phyloP scores from a whole-genome alignment of 805 yeast species.

The Pichia heedii region DNA sequence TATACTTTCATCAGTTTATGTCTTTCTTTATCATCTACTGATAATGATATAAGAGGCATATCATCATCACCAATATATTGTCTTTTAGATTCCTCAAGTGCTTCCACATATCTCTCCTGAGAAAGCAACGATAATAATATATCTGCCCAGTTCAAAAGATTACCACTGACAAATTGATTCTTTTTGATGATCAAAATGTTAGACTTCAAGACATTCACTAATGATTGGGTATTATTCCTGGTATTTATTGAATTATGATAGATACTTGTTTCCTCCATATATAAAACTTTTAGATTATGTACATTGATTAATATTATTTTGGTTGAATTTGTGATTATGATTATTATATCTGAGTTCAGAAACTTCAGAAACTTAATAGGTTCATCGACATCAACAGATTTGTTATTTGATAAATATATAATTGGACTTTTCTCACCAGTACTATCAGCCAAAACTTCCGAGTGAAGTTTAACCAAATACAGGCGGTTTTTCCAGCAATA shows the following conservation, averaged over 20 bases:
- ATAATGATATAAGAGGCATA: constrained; percentile 48
- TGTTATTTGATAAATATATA: no score
- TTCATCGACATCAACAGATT: no score
- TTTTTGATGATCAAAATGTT: constrained; percentile 45
- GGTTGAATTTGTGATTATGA: no score
- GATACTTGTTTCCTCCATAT: no score
- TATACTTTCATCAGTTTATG: constrained; percentile 42
- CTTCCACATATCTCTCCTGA: constrained; percentile 40
- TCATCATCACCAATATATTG: constrained; percentile 45
- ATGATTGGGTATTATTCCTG: no score
- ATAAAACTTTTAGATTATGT: no score
- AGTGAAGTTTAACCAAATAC: constrained; percentile 35
- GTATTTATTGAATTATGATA: no score
- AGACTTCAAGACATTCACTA: constrained; percentile 24
- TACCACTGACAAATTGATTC: constrained; percentile 47
- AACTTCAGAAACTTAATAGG: no score
- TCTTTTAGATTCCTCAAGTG: constrained; percentile 45
- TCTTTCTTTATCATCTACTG: constrained; percentile 35
- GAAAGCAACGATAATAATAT: constrained; percentile 40
- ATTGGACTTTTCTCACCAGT: constrained; percentile 16
- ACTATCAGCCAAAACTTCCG: constrained; percentile 21
- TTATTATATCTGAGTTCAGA: no score
- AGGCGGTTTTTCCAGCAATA: constrained; percentile 61
- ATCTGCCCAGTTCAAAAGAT: constrained; percentile 64
- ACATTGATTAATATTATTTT: no score